Evolutionary conservation across 352 stramenopile species (phyloP).

Genomic region (Salisapilia sapeloensis): DNA sequence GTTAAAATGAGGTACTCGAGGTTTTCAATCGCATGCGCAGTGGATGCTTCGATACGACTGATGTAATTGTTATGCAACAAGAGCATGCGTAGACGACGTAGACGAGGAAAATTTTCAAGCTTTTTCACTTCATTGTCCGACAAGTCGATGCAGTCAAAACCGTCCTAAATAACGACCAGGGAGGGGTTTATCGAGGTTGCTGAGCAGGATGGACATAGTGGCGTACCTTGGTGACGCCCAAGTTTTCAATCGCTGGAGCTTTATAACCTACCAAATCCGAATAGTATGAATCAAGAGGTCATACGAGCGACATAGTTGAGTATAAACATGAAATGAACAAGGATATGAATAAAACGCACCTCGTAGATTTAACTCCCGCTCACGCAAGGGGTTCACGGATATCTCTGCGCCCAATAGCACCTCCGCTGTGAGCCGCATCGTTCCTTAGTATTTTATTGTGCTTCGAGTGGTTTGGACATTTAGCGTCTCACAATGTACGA

Average conservation of each 20-base stretch:
- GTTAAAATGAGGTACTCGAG: conserved; percentile 84
- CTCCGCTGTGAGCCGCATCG: conserved; percentile 79
- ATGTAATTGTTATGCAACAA: conserved; percentile 90
- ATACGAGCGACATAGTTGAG: conserved; percentile 3
- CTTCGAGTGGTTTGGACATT: too few species aligned
- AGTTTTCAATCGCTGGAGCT: conserved; percentile 85
- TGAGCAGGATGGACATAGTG: not conserved
- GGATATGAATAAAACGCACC: conserved; percentile 17
- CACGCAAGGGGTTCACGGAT: conserved; percentile 82
- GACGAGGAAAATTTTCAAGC: conserved; percentile 86
- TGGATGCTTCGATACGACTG: conserved; percentile 57
- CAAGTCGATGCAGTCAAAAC: conserved; percentile 89
- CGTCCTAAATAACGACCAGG: conserved; percentile 30
- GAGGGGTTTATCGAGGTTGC: not conserved
- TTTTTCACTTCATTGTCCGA: conserved; percentile 92
- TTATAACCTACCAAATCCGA: conserved; percentile 48
- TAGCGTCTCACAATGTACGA: too few species aligned
- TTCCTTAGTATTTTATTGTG: too few species aligned
- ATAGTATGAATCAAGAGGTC: conserved; percentile 1
- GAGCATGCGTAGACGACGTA: conserved; percentile 80
- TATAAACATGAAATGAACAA: not conserved
- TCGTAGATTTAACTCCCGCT: conserved; percentile 85
- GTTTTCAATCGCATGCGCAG: conserved; percentile 64
- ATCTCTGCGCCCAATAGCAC: conserved; percentile 79
- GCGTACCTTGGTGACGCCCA: conserved; percentile 79